A percentile compares a stretch with the other conserved stretches of the same genome.
Conservation (phyloP, 1,284 basidiomycete species). For the Omphalotus olearius region DNA sequence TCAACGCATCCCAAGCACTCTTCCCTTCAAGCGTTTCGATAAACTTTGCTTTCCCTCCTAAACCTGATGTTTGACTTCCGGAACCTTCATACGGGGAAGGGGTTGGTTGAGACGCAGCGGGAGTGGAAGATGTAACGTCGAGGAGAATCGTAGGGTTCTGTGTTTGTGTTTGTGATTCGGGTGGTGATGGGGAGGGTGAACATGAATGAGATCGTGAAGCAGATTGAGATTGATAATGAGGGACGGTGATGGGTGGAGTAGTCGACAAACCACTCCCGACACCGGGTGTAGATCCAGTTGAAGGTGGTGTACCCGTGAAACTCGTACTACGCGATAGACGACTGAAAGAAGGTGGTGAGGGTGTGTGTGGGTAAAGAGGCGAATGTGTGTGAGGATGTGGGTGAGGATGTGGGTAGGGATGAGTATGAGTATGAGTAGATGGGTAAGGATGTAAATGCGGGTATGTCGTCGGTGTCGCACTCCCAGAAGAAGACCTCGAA, state of each 20-base stretch:
- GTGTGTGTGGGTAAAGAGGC: neutral
- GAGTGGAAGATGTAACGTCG: too few species aligned
- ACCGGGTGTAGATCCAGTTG: too few species aligned
- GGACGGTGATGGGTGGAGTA: too few species aligned
- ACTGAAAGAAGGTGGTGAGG: neutral
- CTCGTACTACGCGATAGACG: constrained; percentile 1
- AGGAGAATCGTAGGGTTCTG: too few species aligned
- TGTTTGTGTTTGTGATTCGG: too few species aligned
- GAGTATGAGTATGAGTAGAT: constrained; percentile 1
- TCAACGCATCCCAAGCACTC: constrained; percentile 12
- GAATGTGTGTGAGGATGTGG: neutral
- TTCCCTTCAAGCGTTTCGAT: constrained; percentile 10
- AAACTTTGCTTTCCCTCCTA: constrained; percentile 7
- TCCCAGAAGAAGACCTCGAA: neutral
- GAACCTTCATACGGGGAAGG: neutral
- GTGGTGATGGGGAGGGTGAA: neutral
- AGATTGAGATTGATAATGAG: neutral
- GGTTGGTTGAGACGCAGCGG: too few species aligned
- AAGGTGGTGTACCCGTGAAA: neutral
- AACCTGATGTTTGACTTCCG: too few species aligned
- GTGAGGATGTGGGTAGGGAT: neutral
- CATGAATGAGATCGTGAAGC: neutral
- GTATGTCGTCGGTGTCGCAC: too few species aligned
- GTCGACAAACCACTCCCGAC: neutral
- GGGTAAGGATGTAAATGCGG: too few species aligned